Conservation (phyloP, 306 rosid genomes). For the Cucurbita moschata region DNA sequence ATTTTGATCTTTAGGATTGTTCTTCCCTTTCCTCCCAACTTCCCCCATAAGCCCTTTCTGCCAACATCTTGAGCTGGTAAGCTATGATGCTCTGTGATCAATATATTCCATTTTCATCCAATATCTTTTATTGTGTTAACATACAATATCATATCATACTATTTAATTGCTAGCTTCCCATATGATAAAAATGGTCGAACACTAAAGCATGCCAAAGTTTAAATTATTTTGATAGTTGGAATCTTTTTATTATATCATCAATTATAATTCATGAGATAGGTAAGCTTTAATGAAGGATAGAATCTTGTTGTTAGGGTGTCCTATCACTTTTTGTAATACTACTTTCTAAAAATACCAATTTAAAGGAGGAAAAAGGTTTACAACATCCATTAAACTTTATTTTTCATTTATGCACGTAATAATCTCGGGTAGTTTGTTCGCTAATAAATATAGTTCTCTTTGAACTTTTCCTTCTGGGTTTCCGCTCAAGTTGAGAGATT, state of each 20-base stretch:
- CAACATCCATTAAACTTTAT: background rate
- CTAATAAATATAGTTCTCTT: too few relatives aligned
- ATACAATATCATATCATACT: background rate
- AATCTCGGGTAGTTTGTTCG: too few relatives aligned
- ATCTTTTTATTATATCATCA: background rate
- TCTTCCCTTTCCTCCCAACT: background rate
- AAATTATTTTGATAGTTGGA: background rate
- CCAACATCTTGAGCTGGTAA: background rate
- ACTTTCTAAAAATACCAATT: background rate
- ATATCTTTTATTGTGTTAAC: background rate
- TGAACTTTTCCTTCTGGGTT: too few relatives aligned
- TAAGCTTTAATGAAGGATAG: background rate
- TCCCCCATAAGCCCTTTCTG: background rate
- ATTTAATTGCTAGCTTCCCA: background rate
- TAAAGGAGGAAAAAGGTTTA: background rate
- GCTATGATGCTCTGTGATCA: background rate
- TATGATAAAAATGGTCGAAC: background rate
- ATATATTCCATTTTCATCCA: background rate
- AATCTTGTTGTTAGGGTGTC: background rate
- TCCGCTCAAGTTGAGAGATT: too few relatives aligned
- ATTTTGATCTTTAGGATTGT: background rate
- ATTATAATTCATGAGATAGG: background rate
- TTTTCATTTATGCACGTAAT: too few relatives aligned
- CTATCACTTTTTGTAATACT: background rate
- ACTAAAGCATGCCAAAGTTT: background rate